Conservation (phyloP, 768 basidiomycete species). For the Trametes gibbosa region DNA sequence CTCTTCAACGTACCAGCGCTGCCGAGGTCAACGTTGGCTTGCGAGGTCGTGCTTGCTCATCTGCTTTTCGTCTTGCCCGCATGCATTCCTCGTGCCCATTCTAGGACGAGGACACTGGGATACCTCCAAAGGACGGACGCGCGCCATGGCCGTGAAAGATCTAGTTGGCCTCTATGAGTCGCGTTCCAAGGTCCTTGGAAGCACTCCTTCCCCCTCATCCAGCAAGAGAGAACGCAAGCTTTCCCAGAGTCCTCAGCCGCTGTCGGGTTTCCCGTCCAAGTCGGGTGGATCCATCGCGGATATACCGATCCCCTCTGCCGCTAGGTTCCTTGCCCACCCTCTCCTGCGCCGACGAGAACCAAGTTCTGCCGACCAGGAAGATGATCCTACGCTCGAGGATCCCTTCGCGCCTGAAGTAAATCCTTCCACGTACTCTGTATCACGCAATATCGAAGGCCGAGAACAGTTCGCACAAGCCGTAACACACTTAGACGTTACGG, state of each 20-base stretch:
- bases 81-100: neutral
- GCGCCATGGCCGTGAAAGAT: constrained; percentile 31
- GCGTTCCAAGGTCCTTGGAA: neutral
- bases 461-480: neutral
- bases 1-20: too few relatives aligned
- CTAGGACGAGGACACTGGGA: neutral
- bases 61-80: neutral
- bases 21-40: too few relatives aligned
- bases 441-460: neutral
- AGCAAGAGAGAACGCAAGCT: neutral
- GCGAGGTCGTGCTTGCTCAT: neutral
- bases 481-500: constrained; percentile 19
- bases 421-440: neutral
- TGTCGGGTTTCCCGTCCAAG: neutral
- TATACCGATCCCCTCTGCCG: neutral
- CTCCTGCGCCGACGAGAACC: constrained; percentile 23
- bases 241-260: neutral
- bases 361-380: constrained; percentile 18
- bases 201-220: neutral
- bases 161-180: constrained; percentile 30
- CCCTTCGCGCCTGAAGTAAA: constrained; percentile 12
- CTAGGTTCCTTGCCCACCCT: constrained; percentile 19
- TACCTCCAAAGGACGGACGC: neutral
- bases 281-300: neutral
- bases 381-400: constrained; percentile 6